These are phyloP conservation scores for Pascua sp. DNA, from an alignment of 1,284 basidiomycete species.

Conservation along the genomic window DNA sequence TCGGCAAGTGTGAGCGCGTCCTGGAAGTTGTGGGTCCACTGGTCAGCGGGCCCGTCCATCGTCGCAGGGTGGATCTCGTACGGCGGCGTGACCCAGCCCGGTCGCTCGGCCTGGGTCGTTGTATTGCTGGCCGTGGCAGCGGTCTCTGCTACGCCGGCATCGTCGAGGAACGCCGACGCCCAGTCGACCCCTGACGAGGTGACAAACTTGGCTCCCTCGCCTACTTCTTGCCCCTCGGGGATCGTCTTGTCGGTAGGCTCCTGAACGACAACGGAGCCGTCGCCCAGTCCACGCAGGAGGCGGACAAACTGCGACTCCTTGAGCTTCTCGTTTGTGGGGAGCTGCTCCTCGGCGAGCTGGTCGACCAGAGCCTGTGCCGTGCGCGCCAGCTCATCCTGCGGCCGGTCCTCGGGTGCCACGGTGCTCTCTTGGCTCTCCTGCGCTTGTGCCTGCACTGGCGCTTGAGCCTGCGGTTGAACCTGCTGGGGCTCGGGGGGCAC, in stretches of 20 bases:
- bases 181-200: constrained; percentile 26
- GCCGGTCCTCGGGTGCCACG: constrained; percentile 2
- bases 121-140: neutral
- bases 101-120: neutral
- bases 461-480: constrained; percentile 5
- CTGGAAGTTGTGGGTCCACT: constrained; percentile 22
- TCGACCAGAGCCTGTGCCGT: constrained; percentile 70
- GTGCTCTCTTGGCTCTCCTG: constrained; percentile 1
- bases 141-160: neutral
- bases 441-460: neutral
- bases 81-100: neutral
- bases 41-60: too few relatives aligned
- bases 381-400: constrained; percentile 64
- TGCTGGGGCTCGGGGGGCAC: neutral
- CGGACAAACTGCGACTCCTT: constrained; percentile 80
- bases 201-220: constrained; percentile 45
- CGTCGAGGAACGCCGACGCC: constrained; percentile 10
- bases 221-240: constrained; percentile 33
- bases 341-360: constrained; percentile 54
- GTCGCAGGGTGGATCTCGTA: constrained; percentile 1
- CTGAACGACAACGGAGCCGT: constrained; percentile 76
- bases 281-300: constrained; percentile 79
- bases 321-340: constrained; percentile 72
- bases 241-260: constrained; percentile 43
- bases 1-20: constrained; percentile 29